Percentiles rank a stretch among this genome's conserved stretches.
Conservation (phyloP, 139 green algal species). For the Tetratostichococcus sp. region DNA sequence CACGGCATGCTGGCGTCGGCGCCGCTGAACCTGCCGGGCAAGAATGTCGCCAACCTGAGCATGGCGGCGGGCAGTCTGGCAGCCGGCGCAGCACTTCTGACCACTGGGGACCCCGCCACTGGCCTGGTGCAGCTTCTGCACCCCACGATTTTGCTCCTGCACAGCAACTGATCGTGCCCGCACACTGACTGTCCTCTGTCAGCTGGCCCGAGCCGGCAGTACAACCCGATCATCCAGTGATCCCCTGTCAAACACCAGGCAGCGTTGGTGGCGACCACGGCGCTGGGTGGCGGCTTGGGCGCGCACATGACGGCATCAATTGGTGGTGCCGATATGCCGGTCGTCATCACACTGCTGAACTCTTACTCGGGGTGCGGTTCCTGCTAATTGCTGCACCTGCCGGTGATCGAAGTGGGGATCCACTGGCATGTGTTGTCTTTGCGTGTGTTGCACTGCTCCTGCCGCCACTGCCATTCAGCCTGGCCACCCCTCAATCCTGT, state of each 20-base stretch:
- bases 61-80: constrained; percentile 44
- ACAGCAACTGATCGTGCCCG: too few relatives aligned
- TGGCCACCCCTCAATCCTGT: not conserved
- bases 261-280: constrained; percentile 51
- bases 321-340: constrained; percentile 83
- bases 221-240: too few relatives aligned
- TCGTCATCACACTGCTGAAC: constrained; percentile 93
- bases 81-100: constrained; percentile 45
- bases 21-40: constrained; percentile 69
- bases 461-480: too few relatives aligned
- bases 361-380: constrained; percentile 42
- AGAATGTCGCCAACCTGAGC: constrained; percentile 70
- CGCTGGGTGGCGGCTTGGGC: constrained; percentile 65
- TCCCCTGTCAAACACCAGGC: not conserved
- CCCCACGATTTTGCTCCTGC: not conserved
- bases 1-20: constrained; percentile 65
- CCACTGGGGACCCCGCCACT: constrained; percentile 38
- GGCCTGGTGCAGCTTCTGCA: constrained; percentile 13
- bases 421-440: too few relatives aligned
- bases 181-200: too few relatives aligned
- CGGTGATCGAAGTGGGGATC: too few relatives aligned
- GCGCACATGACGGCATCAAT: constrained; percentile 83
- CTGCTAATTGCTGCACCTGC: too few relatives aligned
- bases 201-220: too few relatives aligned
- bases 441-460: too few relatives aligned